Percentiles rank a stretch among this genome's conserved stretches.
Conservation (phyloP, 2,329 filamentous ascomycete genomes). For the Camptophora hylomeconis region DNA sequence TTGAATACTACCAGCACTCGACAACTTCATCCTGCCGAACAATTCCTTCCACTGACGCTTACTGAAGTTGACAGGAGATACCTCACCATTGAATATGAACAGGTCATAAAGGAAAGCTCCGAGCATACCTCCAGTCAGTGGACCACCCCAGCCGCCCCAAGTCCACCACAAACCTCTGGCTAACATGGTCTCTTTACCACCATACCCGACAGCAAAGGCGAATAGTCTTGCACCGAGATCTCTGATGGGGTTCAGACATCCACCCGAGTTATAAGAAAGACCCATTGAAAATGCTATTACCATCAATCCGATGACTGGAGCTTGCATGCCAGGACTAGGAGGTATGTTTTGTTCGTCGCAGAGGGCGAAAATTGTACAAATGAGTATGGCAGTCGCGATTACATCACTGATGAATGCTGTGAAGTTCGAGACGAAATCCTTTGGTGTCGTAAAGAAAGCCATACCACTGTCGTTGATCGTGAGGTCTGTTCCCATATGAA, state of each 20-base stretch:
- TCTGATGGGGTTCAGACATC: conserved; percentile 23
- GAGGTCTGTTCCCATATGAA: conserved; percentile 11
- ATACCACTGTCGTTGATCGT: conserved; percentile 16
- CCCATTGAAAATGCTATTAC: conserved; percentile 21
- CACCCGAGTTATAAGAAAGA: conserved; percentile 26
- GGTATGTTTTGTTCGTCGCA: conserved; percentile 32
- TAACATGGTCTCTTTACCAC: conserved; percentile 18
- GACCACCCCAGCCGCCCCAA: conserved; percentile 24
- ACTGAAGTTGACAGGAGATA: conserved; percentile 26
- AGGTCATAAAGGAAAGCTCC: conserved; percentile 24
- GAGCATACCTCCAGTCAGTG: conserved; percentile 21
- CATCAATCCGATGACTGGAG: conserved; percentile 33
- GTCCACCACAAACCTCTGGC: conserved; percentile 22
- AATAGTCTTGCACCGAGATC: conserved; percentile 25
- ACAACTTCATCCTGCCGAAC: too few species aligned
- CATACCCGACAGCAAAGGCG: conserved; percentile 22
- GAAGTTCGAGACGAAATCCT: conserved; percentile 15
- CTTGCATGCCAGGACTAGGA: conserved; percentile 30
- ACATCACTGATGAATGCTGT: conserved; percentile 28
- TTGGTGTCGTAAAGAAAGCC: conserved; percentile 21
- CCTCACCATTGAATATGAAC: conserved; percentile 26
- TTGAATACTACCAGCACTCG: too few species aligned
- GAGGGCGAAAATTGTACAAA: conserved; percentile 23
- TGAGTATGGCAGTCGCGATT: conserved; percentile 21
- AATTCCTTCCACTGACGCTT: too few species aligned